Evolutionary conservation across 768 basidiomycete species (phyloP).

Genomic region (Collybia mongolica): DNA sequence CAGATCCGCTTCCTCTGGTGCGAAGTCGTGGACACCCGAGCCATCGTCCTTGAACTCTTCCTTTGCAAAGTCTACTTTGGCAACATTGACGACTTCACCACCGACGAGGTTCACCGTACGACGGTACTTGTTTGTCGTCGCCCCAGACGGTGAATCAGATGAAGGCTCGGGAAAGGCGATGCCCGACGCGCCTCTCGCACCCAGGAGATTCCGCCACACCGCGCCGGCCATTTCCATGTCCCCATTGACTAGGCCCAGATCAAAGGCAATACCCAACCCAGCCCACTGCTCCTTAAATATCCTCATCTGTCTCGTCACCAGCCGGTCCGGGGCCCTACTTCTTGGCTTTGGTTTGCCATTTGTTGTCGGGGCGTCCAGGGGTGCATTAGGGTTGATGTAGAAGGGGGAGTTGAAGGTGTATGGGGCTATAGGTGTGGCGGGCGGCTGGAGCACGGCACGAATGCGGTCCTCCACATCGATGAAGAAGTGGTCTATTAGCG

Average conservation of each 20-base stretch:
- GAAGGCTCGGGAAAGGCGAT: slow-evolving; percentile 42
- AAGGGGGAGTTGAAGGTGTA: slow-evolving; percentile 47
- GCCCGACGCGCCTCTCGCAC: slow-evolving; percentile 76
- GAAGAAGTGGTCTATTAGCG: slow-evolving; percentile 92
- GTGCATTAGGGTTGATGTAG: slow-evolving; percentile 45
- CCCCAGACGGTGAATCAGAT: slow-evolving; percentile 7
- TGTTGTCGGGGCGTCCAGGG: slow-evolving; percentile 9
- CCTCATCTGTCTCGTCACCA: slow-evolving; percentile 87
- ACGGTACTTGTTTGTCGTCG: slow-evolving; percentile 37
- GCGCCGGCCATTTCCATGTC: slow-evolving; percentile 86
- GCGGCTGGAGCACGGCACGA: slow-evolving; percentile 73
- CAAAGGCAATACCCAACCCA: slow-evolving; percentile 76
- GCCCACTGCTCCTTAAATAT: slow-evolving; percentile 91
- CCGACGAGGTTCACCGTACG: slow-evolving; percentile 72
- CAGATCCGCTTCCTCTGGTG: slow-evolving; percentile 54
- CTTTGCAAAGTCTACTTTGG: slow-evolving; percentile 53
- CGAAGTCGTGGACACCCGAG: slow-evolving; percentile 73
- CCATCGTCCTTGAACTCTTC: slow-evolving; percentile 65
- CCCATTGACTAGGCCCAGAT: slow-evolving; percentile 70
- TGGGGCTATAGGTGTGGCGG: slow-evolving; percentile 32
- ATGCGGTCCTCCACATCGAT: slow-evolving; percentile 90
- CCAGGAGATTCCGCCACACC: slow-evolving; percentile 90
- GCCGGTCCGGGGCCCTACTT: slow-evolving; percentile 64
- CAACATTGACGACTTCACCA: slow-evolving; percentile 58
- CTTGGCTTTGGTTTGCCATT: slow-evolving; percentile 22